Percentiles rank a stretch among this genome's conserved stretches.
These are phyloP conservation scores for Wickerhamomyces canadensis DNA, from an alignment of 805 yeast genomes.

Conservation along the genomic window DNA sequence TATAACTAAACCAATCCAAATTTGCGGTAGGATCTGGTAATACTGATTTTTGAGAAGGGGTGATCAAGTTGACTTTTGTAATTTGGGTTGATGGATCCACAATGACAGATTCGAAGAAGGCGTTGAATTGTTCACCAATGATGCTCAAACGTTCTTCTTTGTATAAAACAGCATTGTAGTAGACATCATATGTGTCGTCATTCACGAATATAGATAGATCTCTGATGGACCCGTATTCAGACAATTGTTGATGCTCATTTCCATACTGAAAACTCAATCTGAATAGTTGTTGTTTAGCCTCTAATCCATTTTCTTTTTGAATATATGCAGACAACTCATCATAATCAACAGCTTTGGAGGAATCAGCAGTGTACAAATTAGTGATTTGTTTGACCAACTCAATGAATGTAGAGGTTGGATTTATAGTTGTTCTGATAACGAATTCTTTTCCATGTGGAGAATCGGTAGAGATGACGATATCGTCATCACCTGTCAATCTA, in stretches of 20 bases:
- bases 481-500: slow-evolving; percentile 91
- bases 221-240: slow-evolving; percentile 45
- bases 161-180: slow-evolving; percentile 74
- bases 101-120: slow-evolving; percentile 39
- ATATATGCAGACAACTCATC: slow-evolving; percentile 51
- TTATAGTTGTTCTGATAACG: slow-evolving; percentile 57
- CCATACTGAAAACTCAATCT: slow-evolving; percentile 49
- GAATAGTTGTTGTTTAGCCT: slow-evolving; percentile 58
- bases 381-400: slow-evolving; percentile 45
- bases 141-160: slow-evolving; percentile 61
- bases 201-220: slow-evolving; percentile 55
- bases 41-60: slow-evolving; percentile 50
- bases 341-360: slow-evolving; percentile 37
- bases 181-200: slow-evolving; percentile 36
- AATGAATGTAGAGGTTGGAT: slow-evolving; percentile 47
- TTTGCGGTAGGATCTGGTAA: slow-evolving; percentile 87
- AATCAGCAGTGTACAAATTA: slow-evolving; percentile 32
- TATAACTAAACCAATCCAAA: slow-evolving; percentile 83
- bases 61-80: slow-evolving; percentile 62
- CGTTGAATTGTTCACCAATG: slow-evolving; percentile 66
- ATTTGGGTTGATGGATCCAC: slow-evolving; percentile 36
- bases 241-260: slow-evolving; percentile 18
- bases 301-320: slow-evolving; percentile 43
- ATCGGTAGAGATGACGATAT: slow-evolving; percentile 79
- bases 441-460: slow-evolving; percentile 38